Percentiles rank a stretch among this genome's conserved stretches.
phyloP scores from a whole-genome alignment of 148 eudicot species.

The Nepenthes gracilis region DNA sequence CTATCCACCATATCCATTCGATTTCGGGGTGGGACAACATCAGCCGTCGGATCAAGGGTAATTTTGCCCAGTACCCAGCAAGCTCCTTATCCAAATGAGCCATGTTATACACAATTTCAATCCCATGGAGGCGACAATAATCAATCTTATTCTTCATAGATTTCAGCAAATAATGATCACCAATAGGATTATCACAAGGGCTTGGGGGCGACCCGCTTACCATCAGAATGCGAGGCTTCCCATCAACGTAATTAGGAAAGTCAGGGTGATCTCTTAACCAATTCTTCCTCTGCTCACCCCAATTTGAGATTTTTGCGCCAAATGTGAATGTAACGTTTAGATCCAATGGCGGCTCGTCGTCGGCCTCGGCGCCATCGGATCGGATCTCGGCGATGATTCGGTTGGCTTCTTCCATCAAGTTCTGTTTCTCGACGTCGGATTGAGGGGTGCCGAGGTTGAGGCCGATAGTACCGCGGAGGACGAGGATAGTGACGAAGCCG shows the following conservation, averaged over 20 bases:
- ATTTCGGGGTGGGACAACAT: slow-evolving; percentile 81
- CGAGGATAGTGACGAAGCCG: slow-evolving; percentile 41
- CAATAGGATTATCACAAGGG: slow-evolving; percentile 81
- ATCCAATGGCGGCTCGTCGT: slow-evolving; percentile 15
- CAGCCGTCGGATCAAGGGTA: slow-evolving; percentile 58
- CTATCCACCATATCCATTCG: slow-evolving; percentile 91
- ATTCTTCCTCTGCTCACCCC: slow-evolving; percentile 40
- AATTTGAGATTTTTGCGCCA: slow-evolving; percentile 49
- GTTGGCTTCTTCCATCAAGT: slow-evolving; percentile 31
- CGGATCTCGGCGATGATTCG: slow-evolving; percentile 43
- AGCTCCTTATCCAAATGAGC: slow-evolving; percentile 67
- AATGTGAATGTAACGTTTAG: slow-evolving; percentile 36
- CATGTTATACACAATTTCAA: slow-evolving; percentile 69
- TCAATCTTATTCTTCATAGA: slow-evolving; percentile 77
- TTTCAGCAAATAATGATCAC: slow-evolving; percentile 72
- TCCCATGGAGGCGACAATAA: slow-evolving; percentile 71
- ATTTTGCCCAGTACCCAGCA: slow-evolving; percentile 73
- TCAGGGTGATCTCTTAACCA: slow-evolving; percentile 34
- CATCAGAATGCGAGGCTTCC: slow-evolving; percentile 44
- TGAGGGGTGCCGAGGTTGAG: slow-evolving; percentile 21
- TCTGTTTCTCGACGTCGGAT: slow-evolving; percentile 10
- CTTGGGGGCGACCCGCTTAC: slow-evolving; percentile 67
- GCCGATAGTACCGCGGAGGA: slow-evolving; percentile 56
- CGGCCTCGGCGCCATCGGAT: slow-evolving; percentile 23
- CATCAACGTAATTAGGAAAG: slow-evolving; percentile 27